phyloP scores from a whole-genome alignment of 192 early-diverging fungal genomes.

The Coemansia sp. region DNA sequence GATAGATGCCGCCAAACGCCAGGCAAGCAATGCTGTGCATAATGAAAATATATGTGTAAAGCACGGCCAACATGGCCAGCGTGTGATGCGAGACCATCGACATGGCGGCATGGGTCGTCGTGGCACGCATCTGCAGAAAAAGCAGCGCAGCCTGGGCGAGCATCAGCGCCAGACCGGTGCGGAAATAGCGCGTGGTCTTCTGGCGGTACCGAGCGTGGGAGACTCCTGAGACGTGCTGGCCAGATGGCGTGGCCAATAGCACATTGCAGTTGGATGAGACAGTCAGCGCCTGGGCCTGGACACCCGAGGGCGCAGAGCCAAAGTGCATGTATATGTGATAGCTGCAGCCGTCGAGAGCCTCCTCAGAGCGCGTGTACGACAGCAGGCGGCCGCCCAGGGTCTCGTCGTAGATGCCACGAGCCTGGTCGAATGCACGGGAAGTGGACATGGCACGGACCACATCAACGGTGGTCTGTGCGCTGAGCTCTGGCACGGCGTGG shows the following conservation, averaged over 20 bases:
- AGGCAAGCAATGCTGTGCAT: slow-evolving; percentile 62
- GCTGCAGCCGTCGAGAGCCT: slow-evolving; percentile 27
- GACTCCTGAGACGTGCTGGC: slow-evolving; percentile 13
- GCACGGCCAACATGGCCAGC: slow-evolving; percentile 61
- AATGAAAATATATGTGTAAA: slow-evolving; percentile 66
- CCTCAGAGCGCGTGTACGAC: slow-evolving; percentile 13
- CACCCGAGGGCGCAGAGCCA: background rate
- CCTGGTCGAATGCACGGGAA: slow-evolving; percentile 17
- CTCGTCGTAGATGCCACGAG: slow-evolving; percentile 15
- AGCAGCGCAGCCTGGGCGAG: slow-evolving; percentile 35
- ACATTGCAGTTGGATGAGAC: slow-evolving; percentile 23
- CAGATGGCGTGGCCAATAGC: slow-evolving; percentile 10
- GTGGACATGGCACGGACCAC: slow-evolving; percentile 30
- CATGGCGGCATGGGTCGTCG: slow-evolving; percentile 65
- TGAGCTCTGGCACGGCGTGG: slow-evolving; percentile 19
- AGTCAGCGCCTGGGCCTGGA: slow-evolving; percentile 15
- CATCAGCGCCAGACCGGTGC: slow-evolving; percentile 16
- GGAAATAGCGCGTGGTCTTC: slow-evolving; percentile 25
- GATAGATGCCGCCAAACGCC: slow-evolving; percentile 54
- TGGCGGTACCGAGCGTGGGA: slow-evolving; percentile 7
- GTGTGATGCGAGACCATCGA: slow-evolving; percentile 68
- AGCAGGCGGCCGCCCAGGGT: slow-evolving; percentile 16
- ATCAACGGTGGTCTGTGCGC: slow-evolving; percentile 18
- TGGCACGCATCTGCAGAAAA: slow-evolving; percentile 65
- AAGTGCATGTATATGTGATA: slow-evolving; percentile 39